These are phyloP conservation scores for Periconia digitata DNA, from an alignment of 2,329 filamentous ascomycete genomes.

Conservation along the genomic window DNA sequence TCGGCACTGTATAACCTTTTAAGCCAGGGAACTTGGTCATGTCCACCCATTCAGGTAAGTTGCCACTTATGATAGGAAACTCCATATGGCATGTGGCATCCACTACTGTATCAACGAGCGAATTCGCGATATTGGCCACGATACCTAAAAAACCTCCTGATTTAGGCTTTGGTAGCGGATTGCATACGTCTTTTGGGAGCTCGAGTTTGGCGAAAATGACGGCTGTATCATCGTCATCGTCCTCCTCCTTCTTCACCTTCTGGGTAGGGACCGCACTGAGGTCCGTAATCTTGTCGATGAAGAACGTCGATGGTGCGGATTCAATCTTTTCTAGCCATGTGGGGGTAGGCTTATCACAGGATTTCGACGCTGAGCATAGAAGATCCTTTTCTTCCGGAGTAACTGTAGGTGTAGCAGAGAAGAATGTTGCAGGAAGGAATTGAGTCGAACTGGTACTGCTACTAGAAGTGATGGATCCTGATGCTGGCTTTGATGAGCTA, in stretches of 20 bases:
- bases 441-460: too few species aligned
- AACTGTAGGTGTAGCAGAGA: too few species aligned
- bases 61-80: constrained; percentile 3
- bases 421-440: too few species aligned
- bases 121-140: constrained; percentile 7
- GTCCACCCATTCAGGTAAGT: constrained; percentile 4
- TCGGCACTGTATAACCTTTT: not conserved
- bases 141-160: constrained; percentile 3
- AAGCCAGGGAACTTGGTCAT: constrained; percentile 2
- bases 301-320: not conserved
- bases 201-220: constrained; percentile 7
- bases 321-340: not conserved
- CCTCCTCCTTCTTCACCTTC: not conserved
- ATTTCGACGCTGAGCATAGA: not conserved
- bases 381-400: not conserved
- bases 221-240: not conserved
- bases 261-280: not conserved
- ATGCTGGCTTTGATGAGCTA: too few species aligned
- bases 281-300: not conserved
- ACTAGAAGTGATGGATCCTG: too few species aligned
- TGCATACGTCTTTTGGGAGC: constrained; percentile 8
- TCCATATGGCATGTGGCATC: constrained; percentile 10
- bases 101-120: constrained; percentile 3
- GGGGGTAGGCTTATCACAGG: not conserved
- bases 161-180: constrained; percentile 9